Evolutionary conservation across 257 asterid genomes (phyloP), one percentile per base, ranked within the genome.

Genomic region (Striga asiatica): DNA sequence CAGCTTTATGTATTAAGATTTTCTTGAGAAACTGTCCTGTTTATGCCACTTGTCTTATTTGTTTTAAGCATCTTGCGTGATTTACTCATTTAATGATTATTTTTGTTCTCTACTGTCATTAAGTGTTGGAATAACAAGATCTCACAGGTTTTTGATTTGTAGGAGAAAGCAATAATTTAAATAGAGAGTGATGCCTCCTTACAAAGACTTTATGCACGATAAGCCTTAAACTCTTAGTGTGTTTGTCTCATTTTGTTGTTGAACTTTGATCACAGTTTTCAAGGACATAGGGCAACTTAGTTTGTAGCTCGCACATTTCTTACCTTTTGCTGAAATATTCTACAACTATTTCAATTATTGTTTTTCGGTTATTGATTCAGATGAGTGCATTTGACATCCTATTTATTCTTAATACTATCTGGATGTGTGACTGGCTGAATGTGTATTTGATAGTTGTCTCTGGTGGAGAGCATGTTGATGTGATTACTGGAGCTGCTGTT

Each of bases 401-500:
- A 13, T 31, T 51, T 62, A 38, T 21, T 24, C 31, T 24, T 21
- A 28, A 50, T 55, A 58, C 45, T 52, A 20, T 56, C 50, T 48
- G 56, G 38, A 55, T 58, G 38, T 59, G 42, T 63, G 21, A 62
- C 32, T 10, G 54, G 56, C 61, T 80, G 54, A 63, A 52, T 62
- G 34, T 16, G 18, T 64, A 17, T 69, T 50, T 68, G 60, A 28
- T 62, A 92, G 98, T 82, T 77, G 96, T 85, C 64, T 92, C 97
- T 67, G 95, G 95, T 66, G 98, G 98, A 50, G 98, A 92, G 73
- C 98, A 92, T 64, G 88, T 92, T 42, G 98, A 92, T 76, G 95
- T 67, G 72, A 79, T 84, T 64, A 79, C 82, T 73, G 98, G 98
- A 57, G 97, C 98, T 79, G 98, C 98, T 62, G 98, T 92, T 71